Evolutionary conservation across 441 rosid species (phyloP).

Genomic region (Brassica hybrid): DNA sequence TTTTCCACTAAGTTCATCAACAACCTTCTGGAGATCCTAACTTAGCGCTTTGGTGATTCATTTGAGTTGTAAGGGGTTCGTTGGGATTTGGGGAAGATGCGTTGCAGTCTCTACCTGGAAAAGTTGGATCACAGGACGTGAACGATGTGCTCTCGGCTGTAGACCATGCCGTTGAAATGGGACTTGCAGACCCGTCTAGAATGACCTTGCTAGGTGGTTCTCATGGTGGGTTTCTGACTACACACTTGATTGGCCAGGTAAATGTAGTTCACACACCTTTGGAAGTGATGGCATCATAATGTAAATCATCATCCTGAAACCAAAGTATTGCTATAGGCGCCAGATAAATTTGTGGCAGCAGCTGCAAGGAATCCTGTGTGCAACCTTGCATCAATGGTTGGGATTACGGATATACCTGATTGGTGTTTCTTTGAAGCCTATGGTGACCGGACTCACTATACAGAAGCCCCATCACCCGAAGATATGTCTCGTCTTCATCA

Average conservation of each 20-base stretch:
- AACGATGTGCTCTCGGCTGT: constrained; percentile 51
- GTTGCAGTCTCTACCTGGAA: constrained; percentile 93
- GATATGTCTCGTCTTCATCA: constrained; percentile 62
- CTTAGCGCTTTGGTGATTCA: background rate
- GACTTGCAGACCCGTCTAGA: constrained; percentile 34
- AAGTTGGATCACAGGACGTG: constrained; percentile 81
- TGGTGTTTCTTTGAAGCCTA: constrained; percentile 80
- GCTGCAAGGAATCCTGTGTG: constrained; percentile 87
- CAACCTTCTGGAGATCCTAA: constrained; percentile 23
- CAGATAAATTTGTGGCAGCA: constrained; percentile 89
- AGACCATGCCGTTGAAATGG: constrained; percentile 64
- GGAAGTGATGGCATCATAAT: constrained; percentile 58
- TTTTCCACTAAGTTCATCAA: constrained; percentile 15
- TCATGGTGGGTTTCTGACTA: constrained; percentile 52
- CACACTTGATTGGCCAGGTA: constrained; percentile 98
- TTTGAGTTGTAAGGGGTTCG: constrained; percentile 67
- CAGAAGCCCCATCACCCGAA: constrained; percentile 74
- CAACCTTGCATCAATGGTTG: constrained; percentile 79
- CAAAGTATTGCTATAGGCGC: constrained; percentile 56
- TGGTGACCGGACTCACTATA: constrained; percentile 57
- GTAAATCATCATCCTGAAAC: constrained; percentile 18
- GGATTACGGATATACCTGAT: constrained; percentile 86
- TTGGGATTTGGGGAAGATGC: constrained; percentile 96
- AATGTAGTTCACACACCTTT: constrained; percentile 14
- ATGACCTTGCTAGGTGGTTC: background rate